Conservation (phyloP, 305 asterid genomes). For the Caryopteris hybrid region DNA sequence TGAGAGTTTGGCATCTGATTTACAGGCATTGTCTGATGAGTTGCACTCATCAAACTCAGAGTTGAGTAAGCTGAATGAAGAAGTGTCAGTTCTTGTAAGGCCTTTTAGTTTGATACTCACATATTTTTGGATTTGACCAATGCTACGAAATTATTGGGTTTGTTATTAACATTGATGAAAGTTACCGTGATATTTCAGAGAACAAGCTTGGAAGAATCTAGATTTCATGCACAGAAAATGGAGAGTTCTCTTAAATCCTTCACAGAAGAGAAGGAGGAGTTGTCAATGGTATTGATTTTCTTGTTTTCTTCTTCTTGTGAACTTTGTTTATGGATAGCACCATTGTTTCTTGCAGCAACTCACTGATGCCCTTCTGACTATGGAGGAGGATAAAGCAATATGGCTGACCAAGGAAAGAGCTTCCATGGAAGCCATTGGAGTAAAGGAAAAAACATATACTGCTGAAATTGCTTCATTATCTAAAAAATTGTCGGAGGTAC, state of each 20-base stretch:
- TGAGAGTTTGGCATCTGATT: constrained; percentile 62
- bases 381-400: constrained; percentile 94
- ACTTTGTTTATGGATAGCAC: constrained; percentile 12
- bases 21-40: constrained; percentile 50
- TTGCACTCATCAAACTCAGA: constrained; percentile 52
- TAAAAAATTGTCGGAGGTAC: constrained; percentile 61
- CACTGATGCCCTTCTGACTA: constrained; percentile 78
- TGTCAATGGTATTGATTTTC: constrained; percentile 55
- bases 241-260: constrained; percentile 43
- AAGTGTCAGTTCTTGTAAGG: constrained; percentile 69
- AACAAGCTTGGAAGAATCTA: constrained; percentile 54
- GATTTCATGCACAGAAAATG: constrained; percentile 31
- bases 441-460: constrained; percentile 39
- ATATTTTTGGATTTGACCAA: constrained; percentile 6
- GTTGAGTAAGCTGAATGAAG: constrained; percentile 51
- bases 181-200: constrained; percentile 45
- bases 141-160: constrained; percentile 8
- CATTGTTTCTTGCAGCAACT: constrained; percentile 60
- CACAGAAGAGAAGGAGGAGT: constrained; percentile 76
- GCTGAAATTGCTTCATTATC: constrained; percentile 52
- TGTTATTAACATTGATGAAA: constrained; percentile 13
- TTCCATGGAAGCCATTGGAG: constrained; percentile 61
- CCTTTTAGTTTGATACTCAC: constrained; percentile 13
- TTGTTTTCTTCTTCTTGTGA: neutral
- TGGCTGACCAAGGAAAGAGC: constrained; percentile 90